These are phyloP conservation scores for Graphilbum fragrans DNA, from an alignment of 2,329 filamentous ascomycete species.

Conservation along the genomic window DNA sequence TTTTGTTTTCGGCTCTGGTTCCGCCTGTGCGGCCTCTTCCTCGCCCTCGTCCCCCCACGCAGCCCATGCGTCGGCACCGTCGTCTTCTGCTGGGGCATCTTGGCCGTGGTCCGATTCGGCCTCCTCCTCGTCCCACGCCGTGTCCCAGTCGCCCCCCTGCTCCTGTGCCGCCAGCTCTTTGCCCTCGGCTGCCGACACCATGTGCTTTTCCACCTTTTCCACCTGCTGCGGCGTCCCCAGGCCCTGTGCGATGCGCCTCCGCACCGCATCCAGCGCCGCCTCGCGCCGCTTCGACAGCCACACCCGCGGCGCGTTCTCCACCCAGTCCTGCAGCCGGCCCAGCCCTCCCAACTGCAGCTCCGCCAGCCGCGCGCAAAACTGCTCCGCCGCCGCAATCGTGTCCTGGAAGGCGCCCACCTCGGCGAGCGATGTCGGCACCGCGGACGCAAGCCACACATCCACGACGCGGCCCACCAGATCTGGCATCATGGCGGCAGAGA, in stretches of 20 bases:
- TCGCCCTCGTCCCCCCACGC: slow-evolving; percentile 22
- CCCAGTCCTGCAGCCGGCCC: slow-evolving; percentile 64
- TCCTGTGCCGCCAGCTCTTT: slow-evolving; percentile 41
- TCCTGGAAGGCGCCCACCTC: slow-evolving; percentile 61
- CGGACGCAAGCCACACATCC: slow-evolving; percentile 60
- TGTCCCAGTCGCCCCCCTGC: slow-evolving; percentile 55
- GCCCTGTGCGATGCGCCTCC: slow-evolving; percentile 52
- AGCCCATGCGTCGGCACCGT: slow-evolving; percentile 23
- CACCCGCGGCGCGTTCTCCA: slow-evolving; percentile 62
- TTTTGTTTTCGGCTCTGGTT: slow-evolving; percentile 11
- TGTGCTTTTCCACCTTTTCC: slow-evolving; percentile 75
- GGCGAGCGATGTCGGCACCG: slow-evolving; percentile 62
- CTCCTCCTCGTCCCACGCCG: slow-evolving; percentile 66
- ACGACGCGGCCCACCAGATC: slow-evolving; percentile 57
- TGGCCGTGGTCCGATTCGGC: slow-evolving; percentile 20
- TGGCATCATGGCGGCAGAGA: slow-evolving; percentile 61
- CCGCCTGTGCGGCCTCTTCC: slow-evolving; percentile 17
- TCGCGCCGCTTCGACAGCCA: slow-evolving; percentile 83
- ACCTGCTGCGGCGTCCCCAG: slow-evolving; percentile 58
- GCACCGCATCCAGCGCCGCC: slow-evolving; percentile 61
- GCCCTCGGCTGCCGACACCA: slow-evolving; percentile 56
- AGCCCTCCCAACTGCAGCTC: slow-evolving; percentile 49
- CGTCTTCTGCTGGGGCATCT: slow-evolving; percentile 16
- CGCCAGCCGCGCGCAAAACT: slow-evolving; percentile 53
- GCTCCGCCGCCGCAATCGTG: slow-evolving; percentile 50